Evolutionary conservation across 257 asterid genomes (phyloP).

Genomic region (Fraxinus americana): DNA sequence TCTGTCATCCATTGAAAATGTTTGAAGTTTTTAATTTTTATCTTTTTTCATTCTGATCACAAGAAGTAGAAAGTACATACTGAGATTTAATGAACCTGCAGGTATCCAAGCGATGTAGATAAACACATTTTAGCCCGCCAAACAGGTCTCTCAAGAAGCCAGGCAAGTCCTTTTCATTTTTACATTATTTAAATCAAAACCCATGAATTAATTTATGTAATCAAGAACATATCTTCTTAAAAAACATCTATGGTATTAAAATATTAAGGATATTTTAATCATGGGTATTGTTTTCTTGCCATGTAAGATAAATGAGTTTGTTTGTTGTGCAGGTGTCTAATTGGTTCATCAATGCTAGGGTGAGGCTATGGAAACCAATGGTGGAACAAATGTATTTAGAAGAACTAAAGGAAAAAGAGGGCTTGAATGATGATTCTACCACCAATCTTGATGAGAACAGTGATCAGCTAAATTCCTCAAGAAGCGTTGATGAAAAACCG

Average conservation of each 20-base stretch:
- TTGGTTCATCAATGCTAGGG: slow-evolving; percentile 96
- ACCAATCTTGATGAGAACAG: slow-evolving; percentile 22
- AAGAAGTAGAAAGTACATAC: neutral
- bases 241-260: slow-evolving; percentile 12
- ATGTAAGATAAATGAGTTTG: neutral
- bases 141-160: slow-evolving; percentile 98
- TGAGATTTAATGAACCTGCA: slow-evolving; percentile 31
- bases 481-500: slow-evolving; percentile 64
- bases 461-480: slow-evolving; percentile 16
- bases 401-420: slow-evolving; percentile 67
- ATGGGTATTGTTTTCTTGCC: slow-evolving; percentile 26
- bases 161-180: slow-evolving; percentile 62
- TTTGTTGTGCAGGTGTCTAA: slow-evolving; percentile 67
- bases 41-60: slow-evolving; percentile 3
- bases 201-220: slow-evolving; percentile 29
- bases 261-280: slow-evolving; percentile 10
- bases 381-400: slow-evolving; percentile 94
- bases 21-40: slow-evolving; percentile 1
- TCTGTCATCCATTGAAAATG: slow-evolving; percentile 6
- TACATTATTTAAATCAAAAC: slow-evolving; percentile 22
- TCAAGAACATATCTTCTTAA: slow-evolving; percentile 36
- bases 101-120: slow-evolving; percentile 98
- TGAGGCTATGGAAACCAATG: slow-evolving; percentile 99
- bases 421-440: slow-evolving; percentile 18
- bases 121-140: slow-evolving; percentile 95